Percentiles rank a stretch among this genome's conserved stretches.
Evolutionary conservation across 2,329 filamentous ascomycete genomes (phyloP).

Genomic region (Pseudopyricularia javanii): DNA sequence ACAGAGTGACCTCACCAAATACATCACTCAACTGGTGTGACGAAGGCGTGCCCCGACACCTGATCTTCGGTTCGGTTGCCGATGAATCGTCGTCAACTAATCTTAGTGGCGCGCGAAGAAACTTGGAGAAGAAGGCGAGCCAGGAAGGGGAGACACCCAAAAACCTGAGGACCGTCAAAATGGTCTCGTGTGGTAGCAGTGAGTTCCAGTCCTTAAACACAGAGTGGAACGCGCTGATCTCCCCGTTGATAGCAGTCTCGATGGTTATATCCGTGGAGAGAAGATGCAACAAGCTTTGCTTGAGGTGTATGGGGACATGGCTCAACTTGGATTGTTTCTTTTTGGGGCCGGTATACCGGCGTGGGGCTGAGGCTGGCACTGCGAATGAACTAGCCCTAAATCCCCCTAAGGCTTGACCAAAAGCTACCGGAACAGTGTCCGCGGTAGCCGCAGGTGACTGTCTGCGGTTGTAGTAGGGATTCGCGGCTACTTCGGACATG

Average conservation of each 20-base stretch:
- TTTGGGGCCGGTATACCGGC: too few relatives aligned
- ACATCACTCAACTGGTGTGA: slow-evolving; percentile 41
- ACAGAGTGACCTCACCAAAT: slow-evolving; percentile 45
- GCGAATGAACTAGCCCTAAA: too few relatives aligned
- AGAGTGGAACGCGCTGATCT: slow-evolving; percentile 31
- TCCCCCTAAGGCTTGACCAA: too few relatives aligned
- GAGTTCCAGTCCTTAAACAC: slow-evolving; percentile 31
- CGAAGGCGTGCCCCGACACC: slow-evolving; percentile 42
- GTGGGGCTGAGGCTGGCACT: too few relatives aligned
- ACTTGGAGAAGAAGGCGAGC: slow-evolving; percentile 45
- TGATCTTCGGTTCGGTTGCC: slow-evolving; percentile 33
- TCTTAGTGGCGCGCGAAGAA: slow-evolving; percentile 45
- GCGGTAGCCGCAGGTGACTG: too few relatives aligned
- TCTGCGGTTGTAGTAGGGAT: background rate
- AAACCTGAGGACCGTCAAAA: slow-evolving; percentile 43
- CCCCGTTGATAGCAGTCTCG: slow-evolving; percentile 29
- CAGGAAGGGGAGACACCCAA: slow-evolving; percentile 44
- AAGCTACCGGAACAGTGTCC: too few relatives aligned
- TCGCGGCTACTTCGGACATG: background rate
- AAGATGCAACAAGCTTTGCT: slow-evolving; percentile 34
- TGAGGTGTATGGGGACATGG: slow-evolving; percentile 26
- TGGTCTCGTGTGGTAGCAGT: slow-evolving; percentile 39
- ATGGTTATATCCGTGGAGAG: slow-evolving; percentile 33
- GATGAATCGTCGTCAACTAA: slow-evolving; percentile 36
- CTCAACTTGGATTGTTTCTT: background rate